Evolutionary conservation across 2,329 filamentous ascomycete species (phyloP).

Genomic region (Fusarium neocosmosporiellum): DNA sequence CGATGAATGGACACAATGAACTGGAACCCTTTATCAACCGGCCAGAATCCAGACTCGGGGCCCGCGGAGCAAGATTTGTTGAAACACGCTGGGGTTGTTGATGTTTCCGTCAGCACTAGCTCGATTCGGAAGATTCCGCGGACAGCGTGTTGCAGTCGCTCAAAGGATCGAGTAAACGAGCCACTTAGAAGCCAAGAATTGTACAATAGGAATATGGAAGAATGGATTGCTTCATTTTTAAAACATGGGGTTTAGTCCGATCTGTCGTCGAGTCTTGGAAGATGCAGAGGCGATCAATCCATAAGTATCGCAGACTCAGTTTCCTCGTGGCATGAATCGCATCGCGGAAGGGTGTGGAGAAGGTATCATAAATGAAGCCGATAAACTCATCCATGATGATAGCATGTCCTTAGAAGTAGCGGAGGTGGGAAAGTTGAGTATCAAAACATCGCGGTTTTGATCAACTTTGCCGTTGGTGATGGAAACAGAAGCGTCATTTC

Average conservation of each 20-base stretch:
- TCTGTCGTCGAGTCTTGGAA: neutral
- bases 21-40: neutral
- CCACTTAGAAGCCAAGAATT: neutral
- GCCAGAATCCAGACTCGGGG: neutral
- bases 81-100: neutral
- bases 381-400: neutral
- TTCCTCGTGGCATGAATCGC: neutral
- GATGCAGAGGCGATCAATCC: neutral
- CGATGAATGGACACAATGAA: neutral
- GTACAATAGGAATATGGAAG: neutral
- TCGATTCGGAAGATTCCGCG: neutral
- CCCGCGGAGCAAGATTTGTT: neutral
- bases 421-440: too few relatives aligned
- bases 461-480: too few relatives aligned
- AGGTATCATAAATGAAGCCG: neutral
- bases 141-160: neutral
- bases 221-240: neutral
- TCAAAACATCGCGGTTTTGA: too few relatives aligned
- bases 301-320: neutral
- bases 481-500: too few relatives aligned
- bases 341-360: neutral
- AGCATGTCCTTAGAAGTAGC: too few relatives aligned
- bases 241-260: neutral
- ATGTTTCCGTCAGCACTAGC: neutral
- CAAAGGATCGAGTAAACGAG: neutral